Conservation (phyloP, 2,329 filamentous ascomycete genomes). For the Aureobasidium sp. region DNA sequence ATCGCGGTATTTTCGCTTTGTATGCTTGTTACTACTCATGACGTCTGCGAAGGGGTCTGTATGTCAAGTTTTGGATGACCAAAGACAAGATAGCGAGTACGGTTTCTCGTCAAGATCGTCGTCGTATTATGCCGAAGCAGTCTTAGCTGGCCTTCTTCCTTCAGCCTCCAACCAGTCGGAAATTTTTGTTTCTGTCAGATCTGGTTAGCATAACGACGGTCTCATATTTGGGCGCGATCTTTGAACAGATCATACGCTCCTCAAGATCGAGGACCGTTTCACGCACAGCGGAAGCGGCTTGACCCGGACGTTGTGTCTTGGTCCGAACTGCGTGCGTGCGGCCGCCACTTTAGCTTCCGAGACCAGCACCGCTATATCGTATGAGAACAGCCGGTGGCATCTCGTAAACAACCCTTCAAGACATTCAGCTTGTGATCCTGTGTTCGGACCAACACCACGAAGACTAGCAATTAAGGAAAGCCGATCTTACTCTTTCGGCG, state of each 20-base stretch:
- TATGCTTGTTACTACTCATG: neutral
- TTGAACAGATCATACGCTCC: neutral
- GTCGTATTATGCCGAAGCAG: neutral
- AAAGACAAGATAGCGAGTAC: neutral
- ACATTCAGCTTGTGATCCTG: neutral
- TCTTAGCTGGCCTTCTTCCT: neutral
- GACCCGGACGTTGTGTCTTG: slow-evolving; percentile 1
- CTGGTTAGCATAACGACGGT: slow-evolving; percentile 4
- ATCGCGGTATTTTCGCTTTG: neutral
- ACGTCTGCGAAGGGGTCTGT: neutral
- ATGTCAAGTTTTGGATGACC: neutral
- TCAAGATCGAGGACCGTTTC: slow-evolving; percentile 8
- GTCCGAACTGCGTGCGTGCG: slow-evolving; percentile 5
- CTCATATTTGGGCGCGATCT: slow-evolving; percentile 4
- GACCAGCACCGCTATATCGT: neutral
- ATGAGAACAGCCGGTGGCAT: neutral
- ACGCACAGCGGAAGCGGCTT: neutral
- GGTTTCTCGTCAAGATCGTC: neutral
- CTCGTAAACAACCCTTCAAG: neutral
- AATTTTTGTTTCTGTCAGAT: neutral
- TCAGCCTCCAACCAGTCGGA: neutral
- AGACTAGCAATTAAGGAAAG: neutral
- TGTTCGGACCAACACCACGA: neutral
- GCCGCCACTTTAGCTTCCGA: slow-evolving; percentile 11
- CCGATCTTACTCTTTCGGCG: neutral